phyloP scores from a whole-genome alignment of 805 yeast species.

The Grigorovia jiainica region DNA sequence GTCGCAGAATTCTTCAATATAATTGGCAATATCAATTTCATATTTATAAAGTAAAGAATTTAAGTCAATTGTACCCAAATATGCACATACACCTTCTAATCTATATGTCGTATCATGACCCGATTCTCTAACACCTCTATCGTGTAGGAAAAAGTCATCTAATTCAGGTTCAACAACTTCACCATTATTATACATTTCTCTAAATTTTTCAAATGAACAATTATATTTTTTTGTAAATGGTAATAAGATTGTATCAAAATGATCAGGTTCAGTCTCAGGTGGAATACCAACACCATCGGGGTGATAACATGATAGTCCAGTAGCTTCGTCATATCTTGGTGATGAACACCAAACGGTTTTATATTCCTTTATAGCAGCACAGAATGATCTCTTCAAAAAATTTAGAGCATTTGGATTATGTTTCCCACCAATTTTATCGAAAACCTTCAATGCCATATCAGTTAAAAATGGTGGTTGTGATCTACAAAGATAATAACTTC shows the following conservation, averaged over 20 bases:
- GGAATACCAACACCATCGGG: slow-evolving; percentile 93
- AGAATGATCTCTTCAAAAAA: slow-evolving; percentile 53
- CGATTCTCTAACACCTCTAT: slow-evolving; percentile 89
- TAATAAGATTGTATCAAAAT: slow-evolving; percentile 60
- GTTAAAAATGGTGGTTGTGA: slow-evolving; percentile 97
- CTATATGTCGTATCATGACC: slow-evolving; percentile 95
- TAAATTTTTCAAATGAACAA: slow-evolving; percentile 51
- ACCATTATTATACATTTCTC: slow-evolving; percentile 58
- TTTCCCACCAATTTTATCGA: slow-evolving; percentile 45
- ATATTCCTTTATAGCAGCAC: slow-evolving; percentile 84
- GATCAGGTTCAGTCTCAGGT: slow-evolving; percentile 90
- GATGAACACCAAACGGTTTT: slow-evolving; percentile 62
- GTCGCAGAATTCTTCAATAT: slow-evolving; percentile 47
- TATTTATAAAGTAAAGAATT: slow-evolving; percentile 82
- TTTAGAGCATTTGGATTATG: slow-evolving; percentile 42
- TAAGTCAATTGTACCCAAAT: slow-evolving; percentile 83
- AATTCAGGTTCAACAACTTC: slow-evolving; percentile 64
- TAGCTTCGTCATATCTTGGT: slow-evolving; percentile 63
- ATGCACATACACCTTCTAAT: slow-evolving; percentile 81
- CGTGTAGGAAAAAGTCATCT: slow-evolving; percentile 84
- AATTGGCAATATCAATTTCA: slow-evolving; percentile 70
- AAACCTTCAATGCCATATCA: slow-evolving; percentile 75
- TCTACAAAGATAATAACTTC: slow-evolving; percentile 82
- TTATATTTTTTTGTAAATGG: slow-evolving; percentile 62
- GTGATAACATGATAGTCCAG: slow-evolving; percentile 83